Evolutionary conservation across 75 land plant genomes (phyloP).

Genomic region (Selaginella moellendorffii): DNA sequence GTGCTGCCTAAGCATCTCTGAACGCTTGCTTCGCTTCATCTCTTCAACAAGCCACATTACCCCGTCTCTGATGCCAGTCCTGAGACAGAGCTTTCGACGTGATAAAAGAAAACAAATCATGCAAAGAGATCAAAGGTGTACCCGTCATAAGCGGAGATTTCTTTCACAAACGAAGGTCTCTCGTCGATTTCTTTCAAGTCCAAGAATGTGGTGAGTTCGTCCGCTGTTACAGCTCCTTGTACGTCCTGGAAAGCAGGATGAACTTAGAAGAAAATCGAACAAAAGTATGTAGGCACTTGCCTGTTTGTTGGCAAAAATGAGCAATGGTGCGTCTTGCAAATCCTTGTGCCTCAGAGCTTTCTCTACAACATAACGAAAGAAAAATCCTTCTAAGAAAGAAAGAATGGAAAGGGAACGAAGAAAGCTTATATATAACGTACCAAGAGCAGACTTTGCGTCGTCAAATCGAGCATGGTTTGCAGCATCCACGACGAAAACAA

Average conservation of each 20-base stretch:
- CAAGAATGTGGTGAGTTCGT: conserved; percentile 59
- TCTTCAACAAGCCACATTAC: conserved; percentile 78
- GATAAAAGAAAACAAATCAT: too few species aligned
- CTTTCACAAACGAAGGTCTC: conserved; percentile 50
- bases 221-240: conserved; percentile 55
- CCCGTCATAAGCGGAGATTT: conserved; percentile 84
- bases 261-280: too few species aligned
- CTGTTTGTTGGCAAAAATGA: conserved; percentile 90
- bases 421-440: conserved; percentile 22
- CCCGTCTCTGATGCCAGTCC: conserved; percentile 59
- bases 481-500: conserved; percentile 92
- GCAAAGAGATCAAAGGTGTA: too few species aligned
- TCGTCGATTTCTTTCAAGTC: conserved; percentile 76
- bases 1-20: conserved; percentile 49
- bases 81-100: conserved; percentile 14
- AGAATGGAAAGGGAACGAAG: not conserved
- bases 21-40: conserved; percentile 80
- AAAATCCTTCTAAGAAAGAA: not conserved
- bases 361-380: conserved; percentile 23
- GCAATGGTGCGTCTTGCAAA: conserved; percentile 70
- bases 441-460: conserved; percentile 83
- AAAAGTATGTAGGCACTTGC: conserved; percentile 16
- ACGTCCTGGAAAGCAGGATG: conserved; percentile 53
- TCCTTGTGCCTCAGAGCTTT: conserved; percentile 80
- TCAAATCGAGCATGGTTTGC: conserved; percentile 69